Percentiles rank a stretch among this genome's conserved stretches.
phyloP scores from a whole-genome alignment of 176 grass and related monocot genomes.

The Urochloa ruziziensis region DNA sequence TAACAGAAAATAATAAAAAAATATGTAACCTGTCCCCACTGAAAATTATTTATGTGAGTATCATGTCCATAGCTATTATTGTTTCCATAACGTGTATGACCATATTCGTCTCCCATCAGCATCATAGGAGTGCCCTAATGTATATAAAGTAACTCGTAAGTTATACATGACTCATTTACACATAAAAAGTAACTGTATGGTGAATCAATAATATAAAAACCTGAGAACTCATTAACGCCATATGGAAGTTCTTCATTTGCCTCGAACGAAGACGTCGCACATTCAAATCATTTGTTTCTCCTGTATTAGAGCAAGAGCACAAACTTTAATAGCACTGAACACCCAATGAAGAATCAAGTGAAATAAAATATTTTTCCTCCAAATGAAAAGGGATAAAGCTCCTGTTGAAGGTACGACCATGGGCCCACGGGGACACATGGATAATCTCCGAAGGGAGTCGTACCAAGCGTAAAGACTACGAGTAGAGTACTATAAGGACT shows the following conservation, averaged over 20 bases:
- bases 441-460: no score
- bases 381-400: background rate
- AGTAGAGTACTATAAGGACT: no score
- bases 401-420: no score
- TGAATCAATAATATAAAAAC: constrained; percentile 39
- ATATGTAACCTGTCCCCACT: constrained; percentile 73
- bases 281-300: constrained; percentile 83
- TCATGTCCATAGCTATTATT: constrained; percentile 99
- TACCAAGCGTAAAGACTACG: no score
- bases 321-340: background rate
- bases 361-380: background rate
- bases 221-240: constrained; percentile 95
- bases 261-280: constrained; percentile 62
- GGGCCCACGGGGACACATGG: no score
- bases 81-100: constrained; percentile 92
- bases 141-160: constrained; percentile 16
- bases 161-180: background rate
- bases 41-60: constrained; percentile 90
- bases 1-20: constrained; percentile 21
- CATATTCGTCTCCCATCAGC: constrained; percentile 99
- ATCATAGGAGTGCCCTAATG: constrained; percentile 93
- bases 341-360: background rate
- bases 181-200: background rate
- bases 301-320: constrained; percentile 34
- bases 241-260: constrained; percentile 98